Evolutionary conservation across 495 filamentous ascomycete species (phyloP), one percentile per base, ranked within the genome.

Genomic region (Hypoxylon lienhwacheense): DNA sequence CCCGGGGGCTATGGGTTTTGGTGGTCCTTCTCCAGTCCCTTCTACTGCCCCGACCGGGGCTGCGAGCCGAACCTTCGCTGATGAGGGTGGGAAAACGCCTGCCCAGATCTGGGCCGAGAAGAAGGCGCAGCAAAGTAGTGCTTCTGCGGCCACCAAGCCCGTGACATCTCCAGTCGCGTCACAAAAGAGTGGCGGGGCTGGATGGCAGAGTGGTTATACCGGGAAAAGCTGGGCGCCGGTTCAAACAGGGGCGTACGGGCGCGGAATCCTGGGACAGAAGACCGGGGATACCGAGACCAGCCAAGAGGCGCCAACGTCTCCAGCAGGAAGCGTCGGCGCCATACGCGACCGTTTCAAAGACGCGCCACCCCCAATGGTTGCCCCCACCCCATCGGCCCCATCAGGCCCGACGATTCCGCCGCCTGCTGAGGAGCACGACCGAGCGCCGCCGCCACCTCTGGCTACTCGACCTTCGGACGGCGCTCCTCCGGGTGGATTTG

Each of bases 101-200:
- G 91, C 95, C 16, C 93, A 99, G 66, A 68, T 96, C 12, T 99
- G 93, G 93, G 91, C 91, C 0, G 93, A 99, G 72, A 95, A 88
- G 70, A 98, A 97, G 74, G 90, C 87, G 17, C 81, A 83, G 44
- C 87, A 95, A 64, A 78, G 85, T 14, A 87, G 84, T 19, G 55
- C 67, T 24, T 73, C 74, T 35, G 59, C 61, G 4, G 74, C 74
- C 35, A 66, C 74, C 14, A 71, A 68, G 2, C 65, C 72, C 29
- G 6, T 61, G 5, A 63, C 82, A 1, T 70, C 84, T 16, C 77
- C 85, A 0, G 70, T 91, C 26, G 68, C 74, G 21, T 74, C 75
- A 33, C 89, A 95, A 64, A 72, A 70, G 29, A 91, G 87, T 63
- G 90, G 86, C 29, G 78, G 78, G 25, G 85, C 86, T 52, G 64